These are phyloP conservation scores for Metschnikowia matae DNA, from an alignment of 805 yeast genomes.

Conservation along the genomic window DNA sequence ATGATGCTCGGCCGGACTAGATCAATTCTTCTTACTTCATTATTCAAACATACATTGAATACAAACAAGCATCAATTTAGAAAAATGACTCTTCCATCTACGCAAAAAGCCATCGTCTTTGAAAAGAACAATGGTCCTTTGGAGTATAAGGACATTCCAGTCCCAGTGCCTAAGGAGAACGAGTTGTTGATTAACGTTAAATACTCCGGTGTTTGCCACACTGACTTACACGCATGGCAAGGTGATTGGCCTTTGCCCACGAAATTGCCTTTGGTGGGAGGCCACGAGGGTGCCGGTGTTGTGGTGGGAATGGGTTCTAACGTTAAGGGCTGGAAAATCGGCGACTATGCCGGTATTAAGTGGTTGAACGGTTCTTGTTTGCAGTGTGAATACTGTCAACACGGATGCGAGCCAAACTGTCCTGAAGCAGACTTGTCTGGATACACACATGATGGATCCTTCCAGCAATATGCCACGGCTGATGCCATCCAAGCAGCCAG, in stretches of 20 bases:
- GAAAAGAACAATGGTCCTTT: conserved; percentile 42
- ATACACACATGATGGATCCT: conserved; percentile 69
- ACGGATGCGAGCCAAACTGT: conserved; percentile 50
- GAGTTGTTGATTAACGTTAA: conserved; percentile 42
- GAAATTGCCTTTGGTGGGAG: conserved; percentile 45
- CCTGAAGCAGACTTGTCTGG: conserved; percentile 66
- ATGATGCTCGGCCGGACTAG: neutral
- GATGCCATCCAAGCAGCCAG: conserved; percentile 61
- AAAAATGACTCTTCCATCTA: conserved; percentile 29
- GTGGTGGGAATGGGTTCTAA: conserved; percentile 41
- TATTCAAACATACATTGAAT: neutral
- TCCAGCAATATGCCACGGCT: conserved; percentile 65
- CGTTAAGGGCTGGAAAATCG: conserved; percentile 41
- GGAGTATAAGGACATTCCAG: conserved; percentile 37
- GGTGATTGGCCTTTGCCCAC: conserved; percentile 46
- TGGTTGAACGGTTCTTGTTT: conserved; percentile 46
- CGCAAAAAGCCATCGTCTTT: conserved; percentile 42
- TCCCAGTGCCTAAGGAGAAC: conserved; percentile 38
- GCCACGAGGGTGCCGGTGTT: conserved; percentile 48
- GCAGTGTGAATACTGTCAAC: conserved; percentile 40
- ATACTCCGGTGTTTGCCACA: conserved; percentile 46
- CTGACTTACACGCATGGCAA: conserved; percentile 46
- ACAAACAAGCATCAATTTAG: neutral
- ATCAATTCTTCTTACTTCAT: neutral
- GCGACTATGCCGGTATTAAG: conserved; percentile 43